Evolutionary conservation across 352 stramenopile species (phyloP).

Genomic region (Blastocystis sp.): DNA sequence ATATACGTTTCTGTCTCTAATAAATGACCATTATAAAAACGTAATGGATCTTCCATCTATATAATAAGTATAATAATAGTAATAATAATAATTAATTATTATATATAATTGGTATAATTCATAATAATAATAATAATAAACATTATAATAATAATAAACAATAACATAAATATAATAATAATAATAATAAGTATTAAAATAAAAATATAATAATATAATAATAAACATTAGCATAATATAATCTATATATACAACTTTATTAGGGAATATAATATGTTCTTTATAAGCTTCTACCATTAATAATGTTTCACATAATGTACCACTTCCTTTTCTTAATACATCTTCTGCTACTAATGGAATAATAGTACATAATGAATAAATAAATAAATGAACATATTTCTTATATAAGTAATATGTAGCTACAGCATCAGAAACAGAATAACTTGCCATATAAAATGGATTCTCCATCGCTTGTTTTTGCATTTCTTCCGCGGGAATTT

Average conservation of each 20-base stretch:
- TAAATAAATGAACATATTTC: conserved; percentile 97
- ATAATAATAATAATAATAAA: too few species aligned
- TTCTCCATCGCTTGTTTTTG: conserved; percentile 71
- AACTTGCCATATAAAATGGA: conserved; percentile 87
- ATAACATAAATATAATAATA: too few species aligned
- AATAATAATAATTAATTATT: too few species aligned
- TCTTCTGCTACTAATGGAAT: conserved; percentile 89
- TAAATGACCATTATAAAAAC: conserved; percentile 75
- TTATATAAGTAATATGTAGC: conserved; percentile 98
- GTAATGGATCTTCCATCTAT: conserved; percentile 56
- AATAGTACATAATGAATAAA: conserved; percentile 96
- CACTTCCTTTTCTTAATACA: conserved; percentile 78
- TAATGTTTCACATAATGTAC: conserved; percentile 91
- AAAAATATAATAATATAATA: too few species aligned
- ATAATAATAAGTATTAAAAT: too few species aligned
- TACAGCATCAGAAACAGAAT: conserved; percentile 98
- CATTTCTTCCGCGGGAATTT: conserved; percentile 97
- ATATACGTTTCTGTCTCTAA: conserved; percentile 95
- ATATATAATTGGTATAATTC: too few species aligned
- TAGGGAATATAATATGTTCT: conserved; percentile 85
- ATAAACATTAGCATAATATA: too few species aligned
- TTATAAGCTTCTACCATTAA: conserved; percentile 90
- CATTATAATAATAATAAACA: too few species aligned
- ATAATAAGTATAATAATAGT: too few species aligned
- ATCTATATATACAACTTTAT: too few species aligned